Percentiles rank a stretch among this genome's conserved stretches.
Evolutionary conservation across 495 filamentous ascomycete genomes (phyloP).

Genomic region (Thozetella sp.): DNA sequence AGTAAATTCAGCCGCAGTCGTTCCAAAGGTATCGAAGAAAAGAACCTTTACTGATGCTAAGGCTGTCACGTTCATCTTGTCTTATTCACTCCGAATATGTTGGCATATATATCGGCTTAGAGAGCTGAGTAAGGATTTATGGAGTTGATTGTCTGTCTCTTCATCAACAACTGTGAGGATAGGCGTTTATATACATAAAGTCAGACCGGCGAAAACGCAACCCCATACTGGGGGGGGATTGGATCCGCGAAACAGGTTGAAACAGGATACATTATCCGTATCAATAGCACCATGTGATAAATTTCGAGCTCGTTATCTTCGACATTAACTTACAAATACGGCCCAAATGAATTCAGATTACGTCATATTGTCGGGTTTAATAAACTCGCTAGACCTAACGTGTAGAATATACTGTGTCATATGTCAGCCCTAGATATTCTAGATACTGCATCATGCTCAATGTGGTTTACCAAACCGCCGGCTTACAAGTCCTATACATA

Average conservation of each 20-base stretch:
- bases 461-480: neutral
- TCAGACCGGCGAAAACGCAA: neutral
- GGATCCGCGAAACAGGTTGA: neutral
- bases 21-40: neutral
- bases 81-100: neutral
- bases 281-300: neutral
- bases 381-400: too few species aligned
- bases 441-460: neutral
- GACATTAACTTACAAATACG: neutral
- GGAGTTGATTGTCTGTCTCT: neutral
- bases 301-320: neutral
- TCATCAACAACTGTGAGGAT: neutral
- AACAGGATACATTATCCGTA: neutral
- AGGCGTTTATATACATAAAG: neutral
- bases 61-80: neutral
- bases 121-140: neutral
- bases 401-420: neutral
- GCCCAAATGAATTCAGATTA: neutral
- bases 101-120: neutral
- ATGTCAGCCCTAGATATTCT: neutral
- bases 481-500: neutral
- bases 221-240: neutral
- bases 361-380: too few species aligned
- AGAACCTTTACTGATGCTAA: neutral
- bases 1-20: neutral